Conservation (phyloP, 768 basidiomycete species). For the Cystofilobasidium bisporidii region DNA sequence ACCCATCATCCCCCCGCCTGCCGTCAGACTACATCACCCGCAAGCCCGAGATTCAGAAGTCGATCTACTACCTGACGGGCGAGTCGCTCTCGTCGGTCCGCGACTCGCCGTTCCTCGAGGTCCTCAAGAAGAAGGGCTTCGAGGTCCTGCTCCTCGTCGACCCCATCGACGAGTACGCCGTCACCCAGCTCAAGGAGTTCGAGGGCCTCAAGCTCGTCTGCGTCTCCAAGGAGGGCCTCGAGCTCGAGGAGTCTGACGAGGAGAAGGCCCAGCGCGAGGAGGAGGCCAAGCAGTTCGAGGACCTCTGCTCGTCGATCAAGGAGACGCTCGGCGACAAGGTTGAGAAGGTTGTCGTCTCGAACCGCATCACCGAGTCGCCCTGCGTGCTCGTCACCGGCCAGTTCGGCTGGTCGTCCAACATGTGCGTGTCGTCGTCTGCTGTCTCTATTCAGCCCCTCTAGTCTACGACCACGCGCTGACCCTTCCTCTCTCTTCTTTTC, state of each 20-base stretch:
- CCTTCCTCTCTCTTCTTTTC: not conserved
- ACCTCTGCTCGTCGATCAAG: conserved; percentile 90
- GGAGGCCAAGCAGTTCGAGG: conserved; percentile 69
- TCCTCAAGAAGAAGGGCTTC: conserved; percentile 98
- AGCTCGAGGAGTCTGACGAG: conserved; percentile 97
- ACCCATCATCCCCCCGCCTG: not conserved
- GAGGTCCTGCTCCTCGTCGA: conserved; percentile 95
- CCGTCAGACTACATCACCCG: conserved; percentile 89
- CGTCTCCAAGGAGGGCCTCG: conserved; percentile 97
- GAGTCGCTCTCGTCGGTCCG: conserved; percentile 82
- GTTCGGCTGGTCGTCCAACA: conserved; percentile 99
- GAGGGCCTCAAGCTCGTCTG: conserved; percentile 95
- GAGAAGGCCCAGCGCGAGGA: conserved; percentile 87
- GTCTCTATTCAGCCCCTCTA: not conserved
- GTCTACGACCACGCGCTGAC: not conserved
- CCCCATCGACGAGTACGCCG: conserved; percentile 97
- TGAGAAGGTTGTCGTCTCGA: conserved; percentile 96
- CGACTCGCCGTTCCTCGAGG: conserved; percentile 98
- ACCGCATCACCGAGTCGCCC: conserved; percentile 93
- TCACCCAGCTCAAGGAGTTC: conserved; percentile 98
- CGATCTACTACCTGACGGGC: conserved; percentile 98
- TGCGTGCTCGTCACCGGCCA: conserved; percentile 97
- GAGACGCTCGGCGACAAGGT: conserved; percentile 98
- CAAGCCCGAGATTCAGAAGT: conserved; percentile 97
- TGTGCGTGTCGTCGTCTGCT: conserved; percentile 49